These are phyloP conservation scores for Bacidia rubella DNA, from an alignment of 495 filamentous ascomycete genomes.

Conservation along the genomic window DNA sequence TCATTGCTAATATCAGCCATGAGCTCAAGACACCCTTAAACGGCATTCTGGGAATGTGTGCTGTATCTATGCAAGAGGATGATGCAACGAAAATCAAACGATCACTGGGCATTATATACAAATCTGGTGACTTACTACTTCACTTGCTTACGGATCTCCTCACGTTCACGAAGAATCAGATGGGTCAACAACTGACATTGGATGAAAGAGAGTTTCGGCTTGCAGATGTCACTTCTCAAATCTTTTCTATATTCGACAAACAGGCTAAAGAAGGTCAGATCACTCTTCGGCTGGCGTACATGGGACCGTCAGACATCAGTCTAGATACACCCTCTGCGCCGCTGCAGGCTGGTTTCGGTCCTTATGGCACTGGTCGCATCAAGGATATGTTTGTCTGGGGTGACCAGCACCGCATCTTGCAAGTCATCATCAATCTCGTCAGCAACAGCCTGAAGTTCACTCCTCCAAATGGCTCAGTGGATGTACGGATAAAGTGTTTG, in stretches of 20 bases:
- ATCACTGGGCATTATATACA: slow-evolving; percentile 73
- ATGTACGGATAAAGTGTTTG: slow-evolving; percentile 58
- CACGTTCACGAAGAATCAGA: slow-evolving; percentile 88
- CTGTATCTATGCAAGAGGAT: slow-evolving; percentile 81
- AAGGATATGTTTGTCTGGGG: slow-evolving; percentile 74
- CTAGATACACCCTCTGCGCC: slow-evolving; percentile 20
- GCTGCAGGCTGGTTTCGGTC: slow-evolving; percentile 38
- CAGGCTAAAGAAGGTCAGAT: slow-evolving; percentile 70
- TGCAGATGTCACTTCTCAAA: slow-evolving; percentile 63
- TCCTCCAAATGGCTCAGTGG: slow-evolving; percentile 57
- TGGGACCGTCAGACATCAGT: slow-evolving; percentile 34
- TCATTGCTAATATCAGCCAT: slow-evolving; percentile 93
- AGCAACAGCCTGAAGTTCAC: slow-evolving; percentile 92
- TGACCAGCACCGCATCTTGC: slow-evolving; percentile 78
- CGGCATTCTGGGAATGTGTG: slow-evolving; percentile 85
- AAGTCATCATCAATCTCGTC: slow-evolving; percentile 85
- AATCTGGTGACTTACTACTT: slow-evolving; percentile 74
- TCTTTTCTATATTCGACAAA: slow-evolving; percentile 76
- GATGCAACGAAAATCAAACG: slow-evolving; percentile 62
- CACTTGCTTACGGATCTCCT: slow-evolving; percentile 84
- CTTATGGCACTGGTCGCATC: slow-evolving; percentile 45
- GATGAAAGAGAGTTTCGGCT: slow-evolving; percentile 80
- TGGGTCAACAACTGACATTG: slow-evolving; percentile 61
- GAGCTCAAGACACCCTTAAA: slow-evolving; percentile 88
- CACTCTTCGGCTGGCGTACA: slow-evolving; percentile 53